A percentile compares a stretch with the other conserved stretches of the same genome.
These are phyloP conservation scores for Graphilbum ipis-grandicollis DNA, from an alignment of 2,329 filamentous ascomycete genomes.

Conservation along the genomic window DNA sequence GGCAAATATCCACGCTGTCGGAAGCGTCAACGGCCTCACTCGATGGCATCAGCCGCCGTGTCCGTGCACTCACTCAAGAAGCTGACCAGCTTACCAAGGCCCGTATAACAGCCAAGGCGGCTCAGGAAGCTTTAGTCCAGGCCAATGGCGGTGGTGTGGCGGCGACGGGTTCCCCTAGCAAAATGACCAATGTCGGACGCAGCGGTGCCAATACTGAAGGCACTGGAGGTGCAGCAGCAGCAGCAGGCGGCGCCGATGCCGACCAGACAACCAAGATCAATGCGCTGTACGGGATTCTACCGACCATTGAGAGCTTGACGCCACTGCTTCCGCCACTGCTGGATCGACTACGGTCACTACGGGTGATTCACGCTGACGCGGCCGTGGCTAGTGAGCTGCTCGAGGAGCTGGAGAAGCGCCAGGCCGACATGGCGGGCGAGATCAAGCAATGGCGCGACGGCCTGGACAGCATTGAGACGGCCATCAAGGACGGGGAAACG, in stretches of 20 bases:
- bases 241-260: constrained; percentile 24
- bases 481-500: constrained; percentile 51
- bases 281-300: constrained; percentile 72
- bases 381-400: constrained; percentile 65
- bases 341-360: constrained; percentile 68
- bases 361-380: constrained; percentile 73
- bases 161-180: no score
- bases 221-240: constrained; percentile 17
- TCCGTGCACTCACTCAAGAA: constrained; percentile 54
- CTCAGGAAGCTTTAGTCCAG: constrained; percentile 39
- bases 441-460: constrained; percentile 76
- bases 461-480: constrained; percentile 58
- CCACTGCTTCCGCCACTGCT: constrained; percentile 74
- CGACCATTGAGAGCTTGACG: constrained; percentile 72
- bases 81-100: constrained; percentile 54
- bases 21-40: constrained; percentile 56
- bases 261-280: constrained; percentile 81
- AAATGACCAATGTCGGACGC: no score
- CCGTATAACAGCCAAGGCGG: constrained; percentile 41
- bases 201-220: no score
- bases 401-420: constrained; percentile 58
- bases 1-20: constrained; percentile 60
- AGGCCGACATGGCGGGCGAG: constrained; percentile 68
- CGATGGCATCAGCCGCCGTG: constrained; percentile 52
- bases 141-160: constrained; percentile 21